These are phyloP conservation scores for Nadsonia starkeyi-henricii DNA, from an alignment of 1,139 yeast species.

Conservation along the genomic window DNA sequence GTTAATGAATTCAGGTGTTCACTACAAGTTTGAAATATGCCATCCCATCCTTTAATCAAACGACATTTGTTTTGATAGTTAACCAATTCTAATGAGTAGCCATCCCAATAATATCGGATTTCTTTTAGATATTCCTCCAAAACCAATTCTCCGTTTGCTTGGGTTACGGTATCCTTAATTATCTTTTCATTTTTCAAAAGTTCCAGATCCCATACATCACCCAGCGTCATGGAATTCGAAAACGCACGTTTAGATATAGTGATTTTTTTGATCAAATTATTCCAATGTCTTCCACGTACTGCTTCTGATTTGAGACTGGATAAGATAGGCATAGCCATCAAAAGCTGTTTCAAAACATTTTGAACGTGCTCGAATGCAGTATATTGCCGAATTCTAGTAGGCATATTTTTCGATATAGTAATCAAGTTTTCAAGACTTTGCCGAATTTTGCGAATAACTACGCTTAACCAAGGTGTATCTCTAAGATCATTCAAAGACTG, in stretches of 20 bases:
- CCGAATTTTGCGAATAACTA: conserved; percentile 36
- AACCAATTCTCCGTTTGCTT: conserved; percentile 62
- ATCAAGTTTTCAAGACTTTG: conserved; percentile 39
- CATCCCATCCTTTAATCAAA: conserved; percentile 59
- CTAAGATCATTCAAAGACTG: conserved; percentile 35
- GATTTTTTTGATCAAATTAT: conserved; percentile 28
- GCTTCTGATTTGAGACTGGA: conserved; percentile 42
- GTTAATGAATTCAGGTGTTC: conserved; percentile 48
- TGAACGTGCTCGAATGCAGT: conserved; percentile 54
- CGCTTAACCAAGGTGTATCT: conserved; percentile 35
- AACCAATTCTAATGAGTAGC: conserved; percentile 39
- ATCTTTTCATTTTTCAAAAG: conserved; percentile 32
- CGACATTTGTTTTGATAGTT: conserved; percentile 39
- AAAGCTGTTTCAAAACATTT: conserved; percentile 29
- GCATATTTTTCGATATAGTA: conserved; percentile 36
- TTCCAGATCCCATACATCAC: conserved; percentile 49
- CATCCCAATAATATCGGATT: conserved; percentile 30
- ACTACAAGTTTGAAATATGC: conserved; percentile 42
- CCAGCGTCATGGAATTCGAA: conserved; percentile 29
- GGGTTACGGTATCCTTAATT: conserved; percentile 38
- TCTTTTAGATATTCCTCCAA: conserved; percentile 42
- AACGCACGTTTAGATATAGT: conserved; percentile 13
- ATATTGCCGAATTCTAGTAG: conserved; percentile 50
- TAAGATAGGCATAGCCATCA: conserved; percentile 30
- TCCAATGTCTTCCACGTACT: conserved; percentile 62